These are phyloP conservation scores for Rhododendron ovatum DNA, from an alignment of 148 eudicot genomes.

Conservation along the genomic window DNA sequence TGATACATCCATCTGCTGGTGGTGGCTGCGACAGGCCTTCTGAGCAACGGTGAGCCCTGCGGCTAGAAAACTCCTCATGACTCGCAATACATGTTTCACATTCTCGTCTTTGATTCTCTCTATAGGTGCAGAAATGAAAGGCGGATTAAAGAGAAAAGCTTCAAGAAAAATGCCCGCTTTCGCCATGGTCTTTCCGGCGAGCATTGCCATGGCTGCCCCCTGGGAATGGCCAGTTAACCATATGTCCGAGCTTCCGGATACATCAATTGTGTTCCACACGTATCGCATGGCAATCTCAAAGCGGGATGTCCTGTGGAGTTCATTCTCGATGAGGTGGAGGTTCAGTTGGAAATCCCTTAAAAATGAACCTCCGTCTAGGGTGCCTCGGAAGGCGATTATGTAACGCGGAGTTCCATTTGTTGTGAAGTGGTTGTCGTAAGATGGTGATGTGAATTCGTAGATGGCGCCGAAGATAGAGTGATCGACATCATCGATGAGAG, in stretches of 20 bases:
- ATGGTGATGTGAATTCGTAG: constrained; percentile 46
- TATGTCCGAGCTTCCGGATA: constrained; percentile 36
- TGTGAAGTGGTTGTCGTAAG: constrained; percentile 12
- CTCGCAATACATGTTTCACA: constrained; percentile 70
- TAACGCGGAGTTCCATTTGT: constrained; percentile 42
- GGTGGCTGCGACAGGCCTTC: constrained; percentile 16
- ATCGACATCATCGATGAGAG: constrained; percentile 73
- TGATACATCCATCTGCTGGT: constrained; percentile 18
- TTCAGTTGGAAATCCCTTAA: constrained; percentile 68
- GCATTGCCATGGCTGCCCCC: constrained; percentile 85
- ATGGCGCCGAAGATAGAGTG: constrained; percentile 74
- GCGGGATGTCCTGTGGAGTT: constrained; percentile 70
- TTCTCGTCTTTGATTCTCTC: constrained; percentile 71
- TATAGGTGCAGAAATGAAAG: constrained; percentile 73
- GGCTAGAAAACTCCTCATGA: constrained; percentile 74
- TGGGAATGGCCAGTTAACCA: constrained; percentile 88
- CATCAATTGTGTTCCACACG: constrained; percentile 56
- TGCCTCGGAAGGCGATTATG: constrained; percentile 81
- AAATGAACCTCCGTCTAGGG: constrained; percentile 55
- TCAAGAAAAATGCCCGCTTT: constrained; percentile 51
- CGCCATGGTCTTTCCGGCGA: constrained; percentile 84
- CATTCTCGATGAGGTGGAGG: constrained; percentile 57
- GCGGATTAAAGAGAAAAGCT: constrained; percentile 79
- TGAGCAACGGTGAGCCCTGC: constrained; percentile 75
- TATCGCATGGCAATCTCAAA: constrained; percentile 61